A percentile compares a stretch with the other conserved stretches of the same genome.
These are phyloP conservation scores for Colletotrichum truncatum DNA, from an alignment of 2,329 filamentous ascomycete species.

Conservation along the genomic window DNA sequence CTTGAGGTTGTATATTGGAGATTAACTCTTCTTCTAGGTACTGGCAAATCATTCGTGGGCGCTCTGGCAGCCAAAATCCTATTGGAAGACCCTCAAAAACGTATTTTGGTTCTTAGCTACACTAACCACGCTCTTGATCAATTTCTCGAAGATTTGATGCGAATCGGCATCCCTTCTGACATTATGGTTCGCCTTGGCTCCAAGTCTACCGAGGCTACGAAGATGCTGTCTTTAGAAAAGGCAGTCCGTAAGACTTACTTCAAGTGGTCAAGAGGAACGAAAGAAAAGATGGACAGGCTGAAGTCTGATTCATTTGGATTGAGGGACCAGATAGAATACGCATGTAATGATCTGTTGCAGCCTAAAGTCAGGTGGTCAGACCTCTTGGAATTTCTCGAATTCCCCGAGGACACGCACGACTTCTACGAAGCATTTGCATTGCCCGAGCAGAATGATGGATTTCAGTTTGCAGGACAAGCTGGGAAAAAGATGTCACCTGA, in stretches of 20 bases:
- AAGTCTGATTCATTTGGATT: slow-evolving; percentile 45
- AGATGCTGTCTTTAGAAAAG: slow-evolving; percentile 53
- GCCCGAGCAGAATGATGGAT: slow-evolving; percentile 55
- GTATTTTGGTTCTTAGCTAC: slow-evolving; percentile 71
- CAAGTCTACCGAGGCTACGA: slow-evolving; percentile 62
- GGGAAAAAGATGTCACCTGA: slow-evolving; percentile 51
- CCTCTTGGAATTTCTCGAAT: slow-evolving; percentile 57
- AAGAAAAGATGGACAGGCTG: slow-evolving; percentile 51
- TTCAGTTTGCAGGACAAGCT: slow-evolving; percentile 52
- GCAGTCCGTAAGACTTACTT: slow-evolving; percentile 42
- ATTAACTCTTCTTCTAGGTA: slow-evolving; percentile 56
- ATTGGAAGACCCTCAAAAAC: slow-evolving; percentile 55
- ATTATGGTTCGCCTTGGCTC: slow-evolving; percentile 71
- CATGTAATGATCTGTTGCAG: slow-evolving; percentile 29
- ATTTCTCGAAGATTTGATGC: slow-evolving; percentile 70
- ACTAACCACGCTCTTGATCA: slow-evolving; percentile 76
- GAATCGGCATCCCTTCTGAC: slow-evolving; percentile 58
- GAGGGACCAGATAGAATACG: slow-evolving; percentile 37
- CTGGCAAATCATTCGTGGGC: slow-evolving; percentile 80
- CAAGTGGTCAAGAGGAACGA: slow-evolving; percentile 42
- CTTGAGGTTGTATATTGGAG: too few species aligned
- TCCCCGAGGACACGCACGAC: slow-evolving; percentile 56
- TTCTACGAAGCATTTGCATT: slow-evolving; percentile 67
- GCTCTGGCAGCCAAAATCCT: slow-evolving; percentile 68
- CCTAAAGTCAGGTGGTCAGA: slow-evolving; percentile 31